phyloP scores from a whole-genome alignment of 1,284 basidiomycete genomes.

The Hemileia vastatrix region DNA sequence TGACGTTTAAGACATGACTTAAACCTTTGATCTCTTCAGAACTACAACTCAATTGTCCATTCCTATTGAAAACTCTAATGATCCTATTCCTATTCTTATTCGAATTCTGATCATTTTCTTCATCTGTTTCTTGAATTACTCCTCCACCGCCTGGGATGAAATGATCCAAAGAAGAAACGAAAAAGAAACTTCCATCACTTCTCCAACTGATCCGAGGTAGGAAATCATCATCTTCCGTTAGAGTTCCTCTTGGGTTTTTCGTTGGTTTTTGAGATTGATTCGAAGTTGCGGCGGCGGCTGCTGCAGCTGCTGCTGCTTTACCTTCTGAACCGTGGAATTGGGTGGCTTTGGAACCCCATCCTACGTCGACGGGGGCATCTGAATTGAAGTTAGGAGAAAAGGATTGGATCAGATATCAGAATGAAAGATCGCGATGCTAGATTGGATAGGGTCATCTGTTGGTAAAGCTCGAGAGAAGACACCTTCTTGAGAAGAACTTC shows the following conservation, averaged over 20 bases:
- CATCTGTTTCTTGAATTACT: too few relatives aligned
- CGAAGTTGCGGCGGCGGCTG: constrained; percentile 47
- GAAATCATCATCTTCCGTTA: constrained; percentile 56
- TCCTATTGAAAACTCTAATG: constrained; percentile 68
- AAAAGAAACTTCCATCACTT: constrained; percentile 81
- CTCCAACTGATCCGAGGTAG: constrained; percentile 77
- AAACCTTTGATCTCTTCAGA: constrained; percentile 73
- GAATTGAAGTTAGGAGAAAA: neutral
- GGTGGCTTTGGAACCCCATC: constrained; percentile 93
- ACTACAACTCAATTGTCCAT: constrained; percentile 68
- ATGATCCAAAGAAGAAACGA: constrained; percentile 67
- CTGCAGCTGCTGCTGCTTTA: constrained; percentile 64
- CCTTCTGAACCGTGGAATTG: constrained; percentile 95
- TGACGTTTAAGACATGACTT: constrained; percentile 69
- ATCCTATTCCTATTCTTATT: constrained; percentile 49
- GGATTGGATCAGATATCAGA: neutral
- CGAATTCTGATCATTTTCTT: neutral
- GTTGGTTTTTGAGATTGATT: constrained; percentile 31
- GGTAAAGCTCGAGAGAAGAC: too few relatives aligned
- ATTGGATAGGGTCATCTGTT: too few relatives aligned
- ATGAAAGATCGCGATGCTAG: too few relatives aligned
- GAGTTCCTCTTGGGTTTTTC: constrained; percentile 50
- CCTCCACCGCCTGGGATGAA: too few relatives aligned
- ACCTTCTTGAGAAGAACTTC: too few relatives aligned
- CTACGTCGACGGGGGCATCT: constrained; percentile 37